Percentiles rank a stretch among this genome's conserved stretches.
These are phyloP conservation scores for Boeremia lycopersici DNA, from an alignment of 2,329 filamentous ascomycete genomes.

Conservation along the genomic window DNA sequence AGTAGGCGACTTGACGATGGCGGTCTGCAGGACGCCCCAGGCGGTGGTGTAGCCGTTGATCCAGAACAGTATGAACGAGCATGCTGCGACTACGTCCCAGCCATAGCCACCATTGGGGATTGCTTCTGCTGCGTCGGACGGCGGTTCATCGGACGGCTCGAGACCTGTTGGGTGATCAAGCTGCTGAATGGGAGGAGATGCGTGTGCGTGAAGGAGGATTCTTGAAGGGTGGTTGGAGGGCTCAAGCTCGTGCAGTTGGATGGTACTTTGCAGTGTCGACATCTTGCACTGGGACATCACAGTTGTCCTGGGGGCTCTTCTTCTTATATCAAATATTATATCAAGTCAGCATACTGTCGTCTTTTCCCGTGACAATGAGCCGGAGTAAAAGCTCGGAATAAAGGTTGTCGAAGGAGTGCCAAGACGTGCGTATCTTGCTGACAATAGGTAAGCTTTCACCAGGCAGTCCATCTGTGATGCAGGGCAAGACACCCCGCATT, in stretches of 20 bases:
- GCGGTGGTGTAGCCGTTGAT: constrained; percentile 61
- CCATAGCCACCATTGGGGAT: constrained; percentile 61
- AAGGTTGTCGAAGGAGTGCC: neutral
- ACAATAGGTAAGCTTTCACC: no score
- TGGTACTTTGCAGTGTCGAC: neutral
- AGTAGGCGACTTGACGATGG: constrained; percentile 53
- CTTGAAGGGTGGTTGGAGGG: neutral
- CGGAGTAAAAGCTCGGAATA: neutral
- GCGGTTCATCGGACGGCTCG: neutral
- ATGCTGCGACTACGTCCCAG: constrained; percentile 35
- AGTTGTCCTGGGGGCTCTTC: neutral
- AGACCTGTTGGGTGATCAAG: neutral
- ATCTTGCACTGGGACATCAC: neutral
- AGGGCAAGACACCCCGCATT: no score
- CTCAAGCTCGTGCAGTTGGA: neutral
- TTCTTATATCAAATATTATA: neutral
- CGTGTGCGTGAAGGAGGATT: neutral
- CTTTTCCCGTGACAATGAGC: neutral
- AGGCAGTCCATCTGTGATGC: no score
- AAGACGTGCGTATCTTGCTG: no score
- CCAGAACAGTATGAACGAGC: constrained; percentile 58
- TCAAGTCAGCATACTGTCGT: neutral
- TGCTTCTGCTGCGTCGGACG: constrained; percentile 4
- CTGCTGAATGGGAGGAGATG: neutral
- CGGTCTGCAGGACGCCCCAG: constrained; percentile 67